Percentiles rank a stretch among this genome's conserved stretches.
Conservation (phyloP, 768 basidiomycete species). For the Podaxis sp. region DNA sequence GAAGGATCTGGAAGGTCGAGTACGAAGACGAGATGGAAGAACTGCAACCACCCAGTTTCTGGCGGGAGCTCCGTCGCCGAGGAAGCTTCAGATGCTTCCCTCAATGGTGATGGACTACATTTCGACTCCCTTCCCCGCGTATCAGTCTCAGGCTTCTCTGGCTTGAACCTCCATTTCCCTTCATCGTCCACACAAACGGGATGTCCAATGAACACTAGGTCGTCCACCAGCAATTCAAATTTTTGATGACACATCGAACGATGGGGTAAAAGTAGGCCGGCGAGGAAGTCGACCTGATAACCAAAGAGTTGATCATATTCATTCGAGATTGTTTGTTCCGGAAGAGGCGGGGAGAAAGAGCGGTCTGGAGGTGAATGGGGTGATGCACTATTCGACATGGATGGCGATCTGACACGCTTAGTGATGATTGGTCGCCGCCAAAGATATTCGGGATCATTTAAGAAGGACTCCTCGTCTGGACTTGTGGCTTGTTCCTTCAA, state of each 20-base stretch:
- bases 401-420: slow-evolving; percentile 46
- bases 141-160: slow-evolving; percentile 51
- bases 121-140: slow-evolving; percentile 56
- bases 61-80: slow-evolving; percentile 34
- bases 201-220: slow-evolving; percentile 91
- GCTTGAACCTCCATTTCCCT: slow-evolving; percentile 73
- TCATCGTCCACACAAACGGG: slow-evolving; percentile 81
- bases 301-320: slow-evolving; percentile 76
- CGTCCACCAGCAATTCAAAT: slow-evolving; percentile 90
- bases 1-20: slow-evolving; percentile 90
- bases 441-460: slow-evolving; percentile 48
- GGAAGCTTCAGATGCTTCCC: slow-evolving; percentile 28
- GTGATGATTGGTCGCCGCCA: slow-evolving; percentile 58
- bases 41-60: slow-evolving; percentile 56
- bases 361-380: slow-evolving; percentile 49
- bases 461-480: slow-evolving; percentile 21
- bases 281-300: slow-evolving; percentile 79
- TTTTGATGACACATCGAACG: slow-evolving; percentile 86
- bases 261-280: slow-evolving; percentile 76
- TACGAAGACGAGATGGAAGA: slow-evolving; percentile 85
- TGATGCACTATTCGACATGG: slow-evolving; percentile 42
- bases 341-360: slow-evolving; percentile 38
- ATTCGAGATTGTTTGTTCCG: slow-evolving; percentile 31
- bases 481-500: slow-evolving; percentile 30
- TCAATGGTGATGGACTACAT: slow-evolving; percentile 31